phyloP scores from a whole-genome alignment of 2,329 filamentous ascomycete genomes.

The Moelleriella libera region DNA sequence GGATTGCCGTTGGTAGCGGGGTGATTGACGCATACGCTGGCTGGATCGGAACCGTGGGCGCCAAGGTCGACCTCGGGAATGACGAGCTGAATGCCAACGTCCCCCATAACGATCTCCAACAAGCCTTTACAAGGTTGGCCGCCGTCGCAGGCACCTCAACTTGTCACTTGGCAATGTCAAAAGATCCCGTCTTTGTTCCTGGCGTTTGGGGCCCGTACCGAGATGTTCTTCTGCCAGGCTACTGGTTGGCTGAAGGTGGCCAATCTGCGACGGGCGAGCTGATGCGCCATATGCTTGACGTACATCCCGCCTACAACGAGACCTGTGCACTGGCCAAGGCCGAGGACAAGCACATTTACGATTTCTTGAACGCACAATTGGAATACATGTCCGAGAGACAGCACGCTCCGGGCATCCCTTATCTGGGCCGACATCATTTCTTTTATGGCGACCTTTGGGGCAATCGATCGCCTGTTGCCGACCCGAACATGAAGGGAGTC shows the following conservation, averaged over 20 bases:
- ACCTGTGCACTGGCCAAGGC: slow-evolving; percentile 67
- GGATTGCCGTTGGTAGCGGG: slow-evolving; percentile 86
- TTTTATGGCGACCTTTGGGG: slow-evolving; percentile 98
- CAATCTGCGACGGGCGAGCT: slow-evolving; percentile 94
- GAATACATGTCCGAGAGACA: slow-evolving; percentile 56
- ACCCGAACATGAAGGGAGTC: slow-evolving; percentile 83
- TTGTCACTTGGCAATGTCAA: slow-evolving; percentile 92
- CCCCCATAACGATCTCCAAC: slow-evolving; percentile 72
- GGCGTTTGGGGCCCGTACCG: slow-evolving; percentile 97
- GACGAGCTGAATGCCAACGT: slow-evolving; percentile 53
- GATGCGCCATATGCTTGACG: slow-evolving; percentile 86
- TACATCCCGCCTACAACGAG: slow-evolving; percentile 78
- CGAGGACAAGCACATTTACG: slow-evolving; percentile 81
- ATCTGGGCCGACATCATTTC: slow-evolving; percentile 87
- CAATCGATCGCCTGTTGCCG: slow-evolving; percentile 86
- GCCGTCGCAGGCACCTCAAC: slow-evolving; percentile 95
- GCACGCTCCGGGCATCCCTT: slow-evolving; percentile 64
- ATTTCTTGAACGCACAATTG: slow-evolving; percentile 83
- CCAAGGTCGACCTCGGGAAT: slow-evolving; percentile 64
- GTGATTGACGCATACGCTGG: slow-evolving; percentile 98
- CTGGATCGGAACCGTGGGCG: slow-evolving; percentile 98
- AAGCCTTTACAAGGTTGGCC: slow-evolving; percentile 84
- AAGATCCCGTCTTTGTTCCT: slow-evolving; percentile 80
- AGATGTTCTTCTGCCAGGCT: slow-evolving; percentile 80
- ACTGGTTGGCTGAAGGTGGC: slow-evolving; percentile 95